phyloP scores from a whole-genome alignment of 768 basidiomycete species.

The Tylopilus rubrobrunneus region DNA sequence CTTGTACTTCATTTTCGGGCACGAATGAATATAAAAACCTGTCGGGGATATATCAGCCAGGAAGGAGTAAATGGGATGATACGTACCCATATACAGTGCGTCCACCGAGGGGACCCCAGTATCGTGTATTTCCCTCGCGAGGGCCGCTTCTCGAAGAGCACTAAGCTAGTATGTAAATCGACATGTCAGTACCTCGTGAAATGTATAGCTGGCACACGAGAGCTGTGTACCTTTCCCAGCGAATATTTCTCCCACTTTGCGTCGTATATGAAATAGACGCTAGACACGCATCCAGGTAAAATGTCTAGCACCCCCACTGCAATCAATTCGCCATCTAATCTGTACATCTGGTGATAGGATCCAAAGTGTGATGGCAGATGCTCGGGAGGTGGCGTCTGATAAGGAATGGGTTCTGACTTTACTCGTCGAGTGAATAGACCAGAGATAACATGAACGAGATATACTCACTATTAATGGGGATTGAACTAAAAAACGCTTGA shows the following conservation, averaged over 20 bases:
- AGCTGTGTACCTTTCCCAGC: slow-evolving; percentile 62
- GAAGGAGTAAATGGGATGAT: neutral
- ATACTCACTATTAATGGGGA: slow-evolving; percentile 65
- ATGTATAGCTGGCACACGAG: neutral
- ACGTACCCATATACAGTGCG: slow-evolving; percentile 83
- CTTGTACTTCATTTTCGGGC: slow-evolving; percentile 95
- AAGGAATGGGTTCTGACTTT: slow-evolving; percentile 61
- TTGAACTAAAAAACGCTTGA: slow-evolving; percentile 74
- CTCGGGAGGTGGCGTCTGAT: slow-evolving; percentile 41
- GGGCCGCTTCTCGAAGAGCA: slow-evolving; percentile 74
- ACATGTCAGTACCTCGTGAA: neutral
- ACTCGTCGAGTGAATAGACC: neutral
- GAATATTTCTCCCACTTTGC: slow-evolving; percentile 63
- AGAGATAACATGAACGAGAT: neutral
- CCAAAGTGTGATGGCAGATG: slow-evolving; percentile 80
- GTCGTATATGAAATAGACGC: slow-evolving; percentile 90
- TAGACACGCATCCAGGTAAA: slow-evolving; percentile 78
- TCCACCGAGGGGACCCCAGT: slow-evolving; percentile 62
- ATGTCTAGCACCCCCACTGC: slow-evolving; percentile 90
- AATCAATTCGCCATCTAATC: slow-evolving; percentile 74
- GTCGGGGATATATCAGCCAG: neutral
- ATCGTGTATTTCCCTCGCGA: slow-evolving; percentile 70
- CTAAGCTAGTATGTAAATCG: slow-evolving; percentile 53
- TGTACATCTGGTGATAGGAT: slow-evolving; percentile 89
- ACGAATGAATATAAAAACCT: slow-evolving; percentile 94